Conservation (phyloP, 2,329 filamentous ascomycete species). For the Phoma sp. region DNA sequence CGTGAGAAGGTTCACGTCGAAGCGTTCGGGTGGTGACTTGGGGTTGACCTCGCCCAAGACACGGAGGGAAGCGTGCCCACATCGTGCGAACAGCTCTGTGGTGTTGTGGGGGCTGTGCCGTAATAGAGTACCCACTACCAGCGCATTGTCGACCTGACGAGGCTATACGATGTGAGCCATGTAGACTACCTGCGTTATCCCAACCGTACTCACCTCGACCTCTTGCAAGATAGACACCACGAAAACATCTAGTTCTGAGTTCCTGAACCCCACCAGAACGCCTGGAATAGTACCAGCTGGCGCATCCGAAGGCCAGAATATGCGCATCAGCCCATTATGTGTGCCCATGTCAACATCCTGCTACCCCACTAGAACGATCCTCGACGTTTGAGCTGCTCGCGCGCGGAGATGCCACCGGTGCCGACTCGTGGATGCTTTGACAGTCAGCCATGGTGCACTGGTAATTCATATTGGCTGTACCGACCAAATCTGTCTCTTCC, state of each 20-base stretch:
- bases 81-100: slow-evolving; percentile 81
- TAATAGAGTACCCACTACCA: slow-evolving; percentile 83
- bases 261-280: slow-evolving; percentile 93
- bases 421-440: slow-evolving; percentile 80
- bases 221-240: slow-evolving; percentile 89
- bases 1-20: slow-evolving; percentile 75
- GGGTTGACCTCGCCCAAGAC: slow-evolving; percentile 85
- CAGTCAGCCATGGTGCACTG: slow-evolving; percentile 19
- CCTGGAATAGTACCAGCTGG: slow-evolving; percentile 75
- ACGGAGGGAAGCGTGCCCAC: slow-evolving; percentile 81
- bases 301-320: slow-evolving; percentile 97
- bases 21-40: slow-evolving; percentile 53
- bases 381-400: slow-evolving; percentile 91
- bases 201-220: slow-evolving; percentile 72
- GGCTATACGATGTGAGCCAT: slow-evolving; percentile 20
- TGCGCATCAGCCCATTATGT: slow-evolving; percentile 88
- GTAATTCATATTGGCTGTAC: slow-evolving; percentile 36
- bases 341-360: slow-evolving; percentile 69
- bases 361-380: slow-evolving; percentile 80
- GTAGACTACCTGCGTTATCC: slow-evolving; percentile 40
- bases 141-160: slow-evolving; percentile 78
- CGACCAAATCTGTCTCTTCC: slow-evolving; percentile 80
- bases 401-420: slow-evolving; percentile 84
- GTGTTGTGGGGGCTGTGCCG: slow-evolving; percentile 82
- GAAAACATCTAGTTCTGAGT: slow-evolving; percentile 88